Evolutionary conservation across 2,329 filamentous ascomycete genomes (phyloP), one percentile per base, ranked within the genome.

Genomic region (Sclerotinia spermophila): DNA sequence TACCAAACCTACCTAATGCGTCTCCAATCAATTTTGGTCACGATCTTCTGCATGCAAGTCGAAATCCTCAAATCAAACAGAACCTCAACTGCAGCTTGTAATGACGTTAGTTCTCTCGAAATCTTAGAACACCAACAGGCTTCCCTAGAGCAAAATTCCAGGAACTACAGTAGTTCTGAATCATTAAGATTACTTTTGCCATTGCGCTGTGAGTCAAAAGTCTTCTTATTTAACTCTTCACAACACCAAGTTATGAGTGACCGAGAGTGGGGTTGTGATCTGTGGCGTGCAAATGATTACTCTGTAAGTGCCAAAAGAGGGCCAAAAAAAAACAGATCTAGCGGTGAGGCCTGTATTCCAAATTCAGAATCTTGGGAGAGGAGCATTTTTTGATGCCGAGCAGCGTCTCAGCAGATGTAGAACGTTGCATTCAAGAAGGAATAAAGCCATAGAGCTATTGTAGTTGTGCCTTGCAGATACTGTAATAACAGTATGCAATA

Each of bases 41-140:
- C 67, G 58, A 69, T 64, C 42, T 69, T 69, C 58, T 69, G 58
- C 56, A 64, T 69, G 58, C 58, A 64, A 61, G 38, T 69, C 24
- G 30, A 44, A 19, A 68, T 68, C 30, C 48, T 61, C 24, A 13
- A 68, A 68, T 68, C 42, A 68, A 40, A 38, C 40, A 27, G 38
- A 27, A 48, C 33, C 19, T 48, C 62, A 53, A 66, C 62, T 40
- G 33, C 35, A 66, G 44, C n/a, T 66, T 35, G 48, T 53, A 48
- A 51, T 51, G 55, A 51, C 66, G 66, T 62, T 61, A 58, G 30
- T 58, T 17, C 58, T 35, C 45, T 65, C 44, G 33, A 17, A 42
- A 33, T 33, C 17, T 55, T 40, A 30, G 30, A 53, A 30, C 24
- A 66, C n/a, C 24, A 65, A 24, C 24, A 40, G n/a, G 45, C 45